Conservation (phyloP, 139 green algal genomes). For the Diplosphaera chodatii region DNA sequence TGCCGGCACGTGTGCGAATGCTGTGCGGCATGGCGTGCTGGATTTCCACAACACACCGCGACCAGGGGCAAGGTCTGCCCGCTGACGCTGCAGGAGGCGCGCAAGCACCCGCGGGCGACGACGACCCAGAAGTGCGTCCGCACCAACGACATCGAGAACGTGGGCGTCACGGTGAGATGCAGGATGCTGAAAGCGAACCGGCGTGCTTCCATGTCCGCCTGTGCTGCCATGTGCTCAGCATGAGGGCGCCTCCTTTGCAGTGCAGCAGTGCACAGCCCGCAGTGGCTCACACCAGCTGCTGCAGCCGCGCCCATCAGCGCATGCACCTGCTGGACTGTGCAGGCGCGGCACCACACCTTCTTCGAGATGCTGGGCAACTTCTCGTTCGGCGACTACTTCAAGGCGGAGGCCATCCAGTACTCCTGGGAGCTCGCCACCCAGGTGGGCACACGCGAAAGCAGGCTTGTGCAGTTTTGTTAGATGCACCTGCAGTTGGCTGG, state of each 20-base stretch:
- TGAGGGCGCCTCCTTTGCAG: no score
- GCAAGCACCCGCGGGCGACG: slow-evolving; percentile 42
- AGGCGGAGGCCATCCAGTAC: slow-evolving; percentile 76
- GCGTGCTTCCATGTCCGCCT: no score
- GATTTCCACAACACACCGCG: no score
- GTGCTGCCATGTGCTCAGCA: no score
- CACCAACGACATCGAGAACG: slow-evolving; percentile 96
- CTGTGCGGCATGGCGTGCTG: no score
- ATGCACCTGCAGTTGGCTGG: no score
- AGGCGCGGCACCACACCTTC: slow-evolving; percentile 90
- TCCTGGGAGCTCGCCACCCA: slow-evolving; percentile 87
- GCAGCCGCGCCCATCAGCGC: no score
- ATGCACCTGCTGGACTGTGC: neutral
- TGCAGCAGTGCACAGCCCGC: neutral
- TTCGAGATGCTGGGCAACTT: slow-evolving; percentile 98
- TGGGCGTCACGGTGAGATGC: slow-evolving; percentile 66
- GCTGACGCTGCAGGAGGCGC: slow-evolving; percentile 9
- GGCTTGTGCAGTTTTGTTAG: no score
- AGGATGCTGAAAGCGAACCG: no score
- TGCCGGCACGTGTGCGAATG: no score
- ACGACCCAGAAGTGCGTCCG: slow-evolving; percentile 92
- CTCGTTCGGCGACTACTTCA: slow-evolving; percentile 98
- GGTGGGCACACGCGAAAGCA: slow-evolving; percentile 31
- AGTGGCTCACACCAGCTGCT: no score
- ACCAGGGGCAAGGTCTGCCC: no score